Percentiles rank a stretch among this genome's conserved stretches.
Evolutionary conservation across 2,329 filamentous ascomycete genomes (phyloP).

Genomic region (Ampelomyces quisqualis): DNA sequence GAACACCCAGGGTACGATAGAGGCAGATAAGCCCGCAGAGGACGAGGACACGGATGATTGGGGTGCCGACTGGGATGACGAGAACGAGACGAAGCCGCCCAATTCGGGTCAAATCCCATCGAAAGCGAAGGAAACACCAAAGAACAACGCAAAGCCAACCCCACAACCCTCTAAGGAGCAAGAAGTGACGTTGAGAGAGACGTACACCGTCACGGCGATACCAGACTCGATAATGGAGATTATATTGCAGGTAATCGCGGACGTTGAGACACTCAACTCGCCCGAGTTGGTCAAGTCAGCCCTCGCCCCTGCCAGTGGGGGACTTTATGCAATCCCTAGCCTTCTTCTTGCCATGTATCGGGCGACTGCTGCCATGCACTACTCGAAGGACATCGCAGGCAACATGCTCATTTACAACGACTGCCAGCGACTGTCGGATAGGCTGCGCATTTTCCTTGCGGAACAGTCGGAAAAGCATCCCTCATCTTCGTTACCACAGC

Average conservation of each 20-base stretch:
- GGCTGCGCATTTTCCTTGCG: conserved; percentile 52
- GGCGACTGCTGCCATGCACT: conserved; percentile 73
- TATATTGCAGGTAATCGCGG: conserved; percentile 55
- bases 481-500: conserved; percentile 31
- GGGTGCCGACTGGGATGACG: conserved; percentile 61
- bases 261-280: conserved; percentile 57
- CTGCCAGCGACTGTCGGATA: conserved; percentile 58
- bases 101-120: conserved; percentile 11
- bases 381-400: conserved; percentile 59
- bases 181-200: conserved; percentile 79
- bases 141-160: conserved; percentile 32
- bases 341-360: conserved; percentile 76
- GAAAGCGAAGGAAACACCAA: conserved; percentile 32
- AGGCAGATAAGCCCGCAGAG: conserved; percentile 37
- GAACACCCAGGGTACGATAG: conserved; percentile 28
- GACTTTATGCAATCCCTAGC: conserved; percentile 70
- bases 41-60: conserved; percentile 62
- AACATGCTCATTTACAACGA: conserved; percentile 69
- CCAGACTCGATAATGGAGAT: conserved; percentile 74
- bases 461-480: conserved; percentile 44
- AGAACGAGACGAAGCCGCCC: conserved; percentile 23
- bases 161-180: conserved; percentile 43
- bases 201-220: conserved; percentile 84
- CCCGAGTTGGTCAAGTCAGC: conserved; percentile 51
- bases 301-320: conserved; percentile 66